Conservation (phyloP, 2,329 filamentous ascomycete species). For the Trichoderma endophyticum region DNA sequence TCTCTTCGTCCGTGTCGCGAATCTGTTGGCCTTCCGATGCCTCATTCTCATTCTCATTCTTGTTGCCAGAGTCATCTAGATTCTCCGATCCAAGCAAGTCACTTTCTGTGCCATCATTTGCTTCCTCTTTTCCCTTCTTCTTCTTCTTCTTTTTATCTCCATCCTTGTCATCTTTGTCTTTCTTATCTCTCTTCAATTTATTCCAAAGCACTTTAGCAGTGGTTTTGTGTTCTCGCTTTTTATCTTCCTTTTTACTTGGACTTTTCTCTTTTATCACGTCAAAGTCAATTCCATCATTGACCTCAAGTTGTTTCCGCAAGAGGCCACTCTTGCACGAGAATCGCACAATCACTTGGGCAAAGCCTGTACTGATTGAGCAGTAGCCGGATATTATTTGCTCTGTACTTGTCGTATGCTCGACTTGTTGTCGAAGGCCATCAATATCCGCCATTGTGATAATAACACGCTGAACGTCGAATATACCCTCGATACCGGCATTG, state of each 20-base stretch:
- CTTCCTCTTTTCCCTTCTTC: background rate
- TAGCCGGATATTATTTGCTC: conserved; percentile 18
- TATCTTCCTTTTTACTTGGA: background rate
- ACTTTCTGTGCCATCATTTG: background rate
- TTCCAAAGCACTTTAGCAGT: background rate
- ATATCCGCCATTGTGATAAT: conserved; percentile 16
- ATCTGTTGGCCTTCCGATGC: background rate
- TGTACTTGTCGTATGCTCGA: conserved; percentile 1
- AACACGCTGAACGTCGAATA: conserved; percentile 20
- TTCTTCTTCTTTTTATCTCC: conserved; percentile 5
- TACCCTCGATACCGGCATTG: conserved; percentile 18
- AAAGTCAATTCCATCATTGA: conserved; percentile 11
- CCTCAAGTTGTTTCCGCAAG: conserved; percentile 5
- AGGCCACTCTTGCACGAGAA: conserved; percentile 12
- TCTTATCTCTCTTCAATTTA: conserved; percentile 1
- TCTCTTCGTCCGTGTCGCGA: background rate
- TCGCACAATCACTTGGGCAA: conserved; percentile 2
- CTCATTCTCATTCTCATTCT: background rate
- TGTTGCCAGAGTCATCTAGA: background rate
- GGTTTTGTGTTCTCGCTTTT: background rate
- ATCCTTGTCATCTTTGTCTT: background rate
- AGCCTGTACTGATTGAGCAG: conserved; percentile 18
- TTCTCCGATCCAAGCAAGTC: background rate
- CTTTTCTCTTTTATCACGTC: conserved; percentile 1
- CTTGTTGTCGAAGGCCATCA: conserved; percentile 13